These are phyloP conservation scores for Piloderma croceum DNA, from an alignment of 768 basidiomycete genomes.

Conservation along the genomic window DNA sequence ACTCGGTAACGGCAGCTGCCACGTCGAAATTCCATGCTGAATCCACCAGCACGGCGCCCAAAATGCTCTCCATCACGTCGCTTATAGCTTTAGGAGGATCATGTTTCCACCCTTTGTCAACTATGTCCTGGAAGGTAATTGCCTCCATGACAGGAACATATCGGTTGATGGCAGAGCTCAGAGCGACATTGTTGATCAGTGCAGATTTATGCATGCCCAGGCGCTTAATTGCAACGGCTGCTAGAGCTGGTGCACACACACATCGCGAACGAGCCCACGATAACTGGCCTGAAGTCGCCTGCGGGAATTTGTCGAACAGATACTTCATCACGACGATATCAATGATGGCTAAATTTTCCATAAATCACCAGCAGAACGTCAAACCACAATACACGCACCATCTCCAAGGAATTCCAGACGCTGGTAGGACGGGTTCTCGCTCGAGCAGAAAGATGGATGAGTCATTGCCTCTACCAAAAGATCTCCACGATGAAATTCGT, in stretches of 20 bases:
- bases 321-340: slow-evolving; percentile 69
- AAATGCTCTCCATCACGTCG: slow-evolving; percentile 79
- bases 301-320: slow-evolving; percentile 63
- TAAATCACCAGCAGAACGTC: slow-evolving; percentile 6
- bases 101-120: slow-evolving; percentile 69
- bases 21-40: slow-evolving; percentile 68
- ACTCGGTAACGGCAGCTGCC: slow-evolving; percentile 53
- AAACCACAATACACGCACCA: slow-evolving; percentile 42
- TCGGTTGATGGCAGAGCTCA: slow-evolving; percentile 57
- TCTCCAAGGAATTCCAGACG: slow-evolving; percentile 88
- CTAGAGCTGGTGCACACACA: slow-evolving; percentile 70
- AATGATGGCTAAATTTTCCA: slow-evolving; percentile 47
- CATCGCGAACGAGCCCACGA: slow-evolving; percentile 64
- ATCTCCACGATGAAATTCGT: slow-evolving; percentile 58
- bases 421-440: slow-evolving; percentile 65
- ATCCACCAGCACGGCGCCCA: slow-evolving; percentile 83
- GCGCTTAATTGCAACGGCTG: slow-evolving; percentile 58
- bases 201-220: slow-evolving; percentile 66
- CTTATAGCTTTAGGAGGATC: slow-evolving; percentile 83
- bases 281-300: slow-evolving; percentile 71
- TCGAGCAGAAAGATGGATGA: slow-evolving; percentile 65
- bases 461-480: slow-evolving; percentile 77
- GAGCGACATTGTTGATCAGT: slow-evolving; percentile 61
- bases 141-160: slow-evolving; percentile 56
- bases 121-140: slow-evolving; percentile 54